Conservation (phyloP, 2,329 filamentous ascomycete species). For the Penicillium sp. region DNA sequence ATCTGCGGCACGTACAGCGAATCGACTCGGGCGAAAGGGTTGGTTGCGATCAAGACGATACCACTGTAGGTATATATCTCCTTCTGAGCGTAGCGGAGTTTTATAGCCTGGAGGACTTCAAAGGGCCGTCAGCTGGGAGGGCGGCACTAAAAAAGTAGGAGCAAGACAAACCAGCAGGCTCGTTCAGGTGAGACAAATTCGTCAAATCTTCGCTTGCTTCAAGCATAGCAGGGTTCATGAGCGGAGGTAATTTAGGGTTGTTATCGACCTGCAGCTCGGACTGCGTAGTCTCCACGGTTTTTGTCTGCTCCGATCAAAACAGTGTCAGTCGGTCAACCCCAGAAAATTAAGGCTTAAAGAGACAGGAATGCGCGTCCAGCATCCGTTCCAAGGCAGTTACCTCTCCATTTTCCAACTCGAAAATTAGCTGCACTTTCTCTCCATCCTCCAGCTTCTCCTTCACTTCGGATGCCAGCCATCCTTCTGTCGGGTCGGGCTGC, state of each 20-base stretch:
- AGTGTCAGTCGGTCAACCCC: slow-evolving; percentile 14
- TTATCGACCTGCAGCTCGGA: slow-evolving; percentile 74
- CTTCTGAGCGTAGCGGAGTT: slow-evolving; percentile 93
- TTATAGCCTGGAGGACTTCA: slow-evolving; percentile 92
- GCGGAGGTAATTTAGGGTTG: slow-evolving; percentile 75
- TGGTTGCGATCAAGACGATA: slow-evolving; percentile 97
- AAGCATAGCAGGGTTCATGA: slow-evolving; percentile 98
- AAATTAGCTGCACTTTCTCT: slow-evolving; percentile 81
- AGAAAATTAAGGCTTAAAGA: not conserved
- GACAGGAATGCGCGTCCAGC: not conserved
- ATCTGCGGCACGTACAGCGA: slow-evolving; percentile 98
- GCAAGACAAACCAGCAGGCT: slow-evolving; percentile 75
- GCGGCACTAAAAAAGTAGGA: slow-evolving; percentile 1
- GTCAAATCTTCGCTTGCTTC: slow-evolving; percentile 98
- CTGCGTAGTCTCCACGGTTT: slow-evolving; percentile 72
- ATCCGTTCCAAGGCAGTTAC: slow-evolving; percentile 47
- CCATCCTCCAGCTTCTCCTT: slow-evolving; percentile 79
- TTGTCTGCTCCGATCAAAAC: slow-evolving; percentile 55
- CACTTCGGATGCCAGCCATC: slow-evolving; percentile 96
- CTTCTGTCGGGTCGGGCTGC: slow-evolving; percentile 94
- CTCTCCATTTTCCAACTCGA: slow-evolving; percentile 89
- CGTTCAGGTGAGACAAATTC: slow-evolving; percentile 95
- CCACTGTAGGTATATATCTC: slow-evolving; percentile 99
- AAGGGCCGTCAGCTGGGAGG: slow-evolving; percentile 19
- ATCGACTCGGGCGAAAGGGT: slow-evolving; percentile 95